phyloP scores from a whole-genome alignment of 768 basidiomycete species.

The Flagelloscypha sp. region DNA sequence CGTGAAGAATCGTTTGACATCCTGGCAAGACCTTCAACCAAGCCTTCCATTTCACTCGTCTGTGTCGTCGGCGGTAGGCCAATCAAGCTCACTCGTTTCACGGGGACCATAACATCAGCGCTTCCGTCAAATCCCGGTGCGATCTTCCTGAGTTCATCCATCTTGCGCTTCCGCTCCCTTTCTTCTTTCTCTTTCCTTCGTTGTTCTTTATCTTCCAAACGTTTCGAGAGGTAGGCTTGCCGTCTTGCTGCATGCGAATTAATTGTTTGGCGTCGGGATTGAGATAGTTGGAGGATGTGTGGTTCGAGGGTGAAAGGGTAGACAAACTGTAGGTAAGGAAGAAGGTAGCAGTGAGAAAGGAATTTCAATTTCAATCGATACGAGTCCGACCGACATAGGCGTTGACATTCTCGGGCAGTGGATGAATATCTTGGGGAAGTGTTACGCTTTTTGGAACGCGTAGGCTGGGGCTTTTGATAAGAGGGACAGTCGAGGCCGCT shows the following conservation, averaged over 20 bases:
- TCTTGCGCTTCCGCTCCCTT: conserved; percentile 40
- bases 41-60: too few relatives aligned
- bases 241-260: conserved; percentile 58
- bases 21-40: too few relatives aligned
- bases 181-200: conserved; percentile 33
- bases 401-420: conserved; percentile 82
- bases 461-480: conserved; percentile 89
- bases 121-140: conserved; percentile 81
- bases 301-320: conserved; percentile 93
- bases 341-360: conserved; percentile 1
- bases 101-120: conserved; percentile 51
- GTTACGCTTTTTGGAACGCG: conserved; percentile 77
- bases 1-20: too few relatives aligned
- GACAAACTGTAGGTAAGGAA: conserved; percentile 58
- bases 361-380: conserved; percentile 7
- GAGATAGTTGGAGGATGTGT: conserved; percentile 70
- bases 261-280: conserved; percentile 60
- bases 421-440: conserved; percentile 87
- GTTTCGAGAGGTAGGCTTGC: conserved; percentile 58
- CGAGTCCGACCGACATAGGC: conserved; percentile 58
- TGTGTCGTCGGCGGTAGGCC: too few relatives aligned
- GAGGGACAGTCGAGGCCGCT: conserved; percentile 64
- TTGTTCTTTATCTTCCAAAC: conserved; percentile 72
- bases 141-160: conserved; percentile 64
- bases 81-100: too few relatives aligned